phyloP scores from a whole-genome alignment of 495 filamentous ascomycete genomes.

The Aspergillus homomorphus region DNA sequence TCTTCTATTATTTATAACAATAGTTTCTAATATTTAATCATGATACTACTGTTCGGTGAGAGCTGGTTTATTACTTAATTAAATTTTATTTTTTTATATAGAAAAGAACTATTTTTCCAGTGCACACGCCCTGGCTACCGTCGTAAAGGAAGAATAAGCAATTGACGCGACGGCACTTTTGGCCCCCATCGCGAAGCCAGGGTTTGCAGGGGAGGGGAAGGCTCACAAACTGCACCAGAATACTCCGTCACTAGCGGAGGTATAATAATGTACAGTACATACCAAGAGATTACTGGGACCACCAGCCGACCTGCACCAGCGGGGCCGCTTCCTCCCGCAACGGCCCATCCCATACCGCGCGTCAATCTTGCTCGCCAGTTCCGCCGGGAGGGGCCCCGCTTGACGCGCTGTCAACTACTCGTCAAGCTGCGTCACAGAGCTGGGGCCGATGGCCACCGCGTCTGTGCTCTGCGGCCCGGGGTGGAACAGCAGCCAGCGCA shows the following conservation, averaged over 20 bases:
- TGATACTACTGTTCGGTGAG: no score
- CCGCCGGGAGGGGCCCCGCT: conserved; percentile 3
- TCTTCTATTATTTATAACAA: no score
- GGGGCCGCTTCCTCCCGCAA: conserved; percentile 3
- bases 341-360: not conserved
- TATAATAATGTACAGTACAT: not conserved
- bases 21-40: no score
- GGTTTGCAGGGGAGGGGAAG: no score
- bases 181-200: no score
- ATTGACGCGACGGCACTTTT: no score
- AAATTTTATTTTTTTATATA: no score
- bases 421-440: conserved; percentile 19
- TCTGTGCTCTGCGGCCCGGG: conserved; percentile 23
- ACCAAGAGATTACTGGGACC: conserved; percentile 5
- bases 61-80: no score
- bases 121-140: not conserved
- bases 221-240: no score
- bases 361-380: conserved; percentile 1
- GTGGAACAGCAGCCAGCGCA: conserved; percentile 35
- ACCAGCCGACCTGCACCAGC: conserved; percentile 17
- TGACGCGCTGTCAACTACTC: conserved; percentile 11
- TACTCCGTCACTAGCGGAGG: no score
- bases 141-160: not conserved
- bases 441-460: conserved; percentile 31
- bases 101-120: no score